These are phyloP conservation scores for Hordeum marinum DNA, from an alignment of 176 grass and related monocot genomes.

Conservation along the genomic window DNA sequence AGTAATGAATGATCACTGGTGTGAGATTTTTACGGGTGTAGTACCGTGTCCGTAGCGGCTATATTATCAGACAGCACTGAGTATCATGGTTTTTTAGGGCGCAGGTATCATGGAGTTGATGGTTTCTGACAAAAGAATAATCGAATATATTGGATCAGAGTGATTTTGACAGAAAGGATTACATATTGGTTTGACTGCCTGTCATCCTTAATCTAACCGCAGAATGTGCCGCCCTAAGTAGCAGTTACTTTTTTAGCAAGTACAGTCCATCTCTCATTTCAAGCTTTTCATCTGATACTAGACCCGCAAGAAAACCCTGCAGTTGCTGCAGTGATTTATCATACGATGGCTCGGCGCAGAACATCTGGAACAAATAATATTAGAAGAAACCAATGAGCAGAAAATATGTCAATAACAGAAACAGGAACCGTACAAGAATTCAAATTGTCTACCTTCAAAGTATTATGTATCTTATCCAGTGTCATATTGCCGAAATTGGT, in stretches of 20 bases:
- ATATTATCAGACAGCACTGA: no score
- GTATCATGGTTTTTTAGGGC: not conserved
- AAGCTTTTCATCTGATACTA: conserved; percentile 80
- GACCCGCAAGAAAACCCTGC: conserved; percentile 82
- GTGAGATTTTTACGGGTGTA: no score
- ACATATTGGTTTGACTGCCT: conserved; percentile 1
- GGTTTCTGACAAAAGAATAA: not conserved
- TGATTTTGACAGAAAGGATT: not conserved
- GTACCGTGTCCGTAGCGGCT: no score
- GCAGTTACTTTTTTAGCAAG: conserved; percentile 50
- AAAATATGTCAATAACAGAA: not conserved
- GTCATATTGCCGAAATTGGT: conserved; percentile 93
- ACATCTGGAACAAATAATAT: conserved; percentile 59
- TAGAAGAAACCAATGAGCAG: not conserved
- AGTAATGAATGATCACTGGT: no score
- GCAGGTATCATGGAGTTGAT: not conserved
- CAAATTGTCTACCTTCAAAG: conserved; percentile 57
- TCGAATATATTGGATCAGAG: not conserved
- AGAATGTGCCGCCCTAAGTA: not conserved
- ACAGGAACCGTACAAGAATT: not conserved
- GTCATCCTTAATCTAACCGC: not conserved
- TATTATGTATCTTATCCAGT: conserved; percentile 94
- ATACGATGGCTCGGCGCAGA: conserved; percentile 90
- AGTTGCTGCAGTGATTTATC: conserved; percentile 92
- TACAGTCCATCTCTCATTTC: conserved; percentile 82